Base-by-base conservation (phyloP, 345 rosid genomes). In the Populus pruinosa region DNA sequence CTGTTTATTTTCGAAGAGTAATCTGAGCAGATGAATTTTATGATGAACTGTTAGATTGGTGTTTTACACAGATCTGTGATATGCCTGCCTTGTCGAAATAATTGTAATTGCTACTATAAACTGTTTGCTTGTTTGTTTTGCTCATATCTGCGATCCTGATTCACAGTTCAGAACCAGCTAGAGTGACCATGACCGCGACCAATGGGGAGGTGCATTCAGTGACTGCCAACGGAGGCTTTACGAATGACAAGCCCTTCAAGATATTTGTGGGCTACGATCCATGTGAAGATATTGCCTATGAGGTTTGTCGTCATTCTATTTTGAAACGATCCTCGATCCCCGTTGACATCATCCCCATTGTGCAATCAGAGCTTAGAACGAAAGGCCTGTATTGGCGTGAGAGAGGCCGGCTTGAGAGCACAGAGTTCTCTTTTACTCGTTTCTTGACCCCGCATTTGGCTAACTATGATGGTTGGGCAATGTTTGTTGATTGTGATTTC, bases 251-350 rank as follows among this genome's bases (percentile, higher is more conserved):
- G 61, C 72, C 77, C 3, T 89, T 96, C 78, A 89, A 82, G 86
- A 89, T 96, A 83, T 96, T 92, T n/a, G 89, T 96, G 16, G 99
- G 99, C 72, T 96, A 93, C 78, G 99, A 96, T 84, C 93, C 97
- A 6, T 84, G 89, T 0, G 99, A 96, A 77, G 97, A 96, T 81
- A 75, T 88, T 65, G 99, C 99, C 1, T 96, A 84, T 72, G 78
- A 90, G 91, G 99, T 96, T 16, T 96, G 98, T 69, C 87, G 87
- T 35, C 86, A 88, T 84, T 93, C 99, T 0, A 80, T 96, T 72
- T 55, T 82, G 77, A 93, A 91, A 79, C 81, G 90, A n/a, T 83
- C 99, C 50, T 89, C 98, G 2, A 89, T 96, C 61, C 98, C 98
- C 2, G 89, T 92, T 5, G 97, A 91, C 84, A 88, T 96, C 83